Conservation (phyloP, 1,139 yeast species). For the Yamadazyma kanchanaburiensis region DNA sequence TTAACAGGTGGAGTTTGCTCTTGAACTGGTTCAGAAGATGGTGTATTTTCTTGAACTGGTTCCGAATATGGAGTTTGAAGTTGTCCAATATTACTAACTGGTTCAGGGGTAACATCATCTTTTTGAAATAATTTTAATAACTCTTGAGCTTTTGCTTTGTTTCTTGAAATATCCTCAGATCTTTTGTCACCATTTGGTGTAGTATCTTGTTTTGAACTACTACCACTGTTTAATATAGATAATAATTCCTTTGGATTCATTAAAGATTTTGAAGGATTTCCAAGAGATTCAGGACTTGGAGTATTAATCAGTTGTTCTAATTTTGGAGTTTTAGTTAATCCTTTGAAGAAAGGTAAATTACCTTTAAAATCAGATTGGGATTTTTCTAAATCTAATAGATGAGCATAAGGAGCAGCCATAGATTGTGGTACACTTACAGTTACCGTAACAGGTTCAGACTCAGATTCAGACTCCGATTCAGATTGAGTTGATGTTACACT, state of each 20-base stretch:
- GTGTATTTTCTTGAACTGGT: no score
- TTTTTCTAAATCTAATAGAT: slow-evolving; percentile 13
- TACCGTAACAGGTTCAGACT: slow-evolving; percentile 6
- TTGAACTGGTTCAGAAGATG: no score
- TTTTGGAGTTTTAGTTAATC: slow-evolving; percentile 5
- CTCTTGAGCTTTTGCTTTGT: slow-evolving; percentile 36
- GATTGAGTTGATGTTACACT: no score
- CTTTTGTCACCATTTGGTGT: slow-evolving; percentile 7
- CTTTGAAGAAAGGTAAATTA: slow-evolving; percentile 19
- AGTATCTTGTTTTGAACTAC: slow-evolving; percentile 13
- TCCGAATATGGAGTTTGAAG: no score
- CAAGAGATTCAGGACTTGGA: slow-evolving; percentile 44
- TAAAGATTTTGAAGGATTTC: slow-evolving; percentile 36
- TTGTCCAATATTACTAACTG: no score
- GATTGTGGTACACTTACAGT: slow-evolving; percentile 15
- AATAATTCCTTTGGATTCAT: slow-evolving; percentile 50
- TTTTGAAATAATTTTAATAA: slow-evolving; percentile 34
- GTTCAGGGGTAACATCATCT: no score
- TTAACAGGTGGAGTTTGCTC: no score
- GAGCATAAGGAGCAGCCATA: slow-evolving; percentile 17
- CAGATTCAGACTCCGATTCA: slow-evolving; percentile 2
- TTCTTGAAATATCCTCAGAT: slow-evolving; percentile 21
- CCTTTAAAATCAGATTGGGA: slow-evolving; percentile 27
- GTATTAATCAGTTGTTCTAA: slow-evolving; percentile 14
- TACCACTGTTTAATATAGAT: slow-evolving; percentile 42